Evolutionary conservation across 441 rosid genomes (phyloP), one percentile per base, ranked within the genome.

Genomic region (Brassica balearica): DNA sequence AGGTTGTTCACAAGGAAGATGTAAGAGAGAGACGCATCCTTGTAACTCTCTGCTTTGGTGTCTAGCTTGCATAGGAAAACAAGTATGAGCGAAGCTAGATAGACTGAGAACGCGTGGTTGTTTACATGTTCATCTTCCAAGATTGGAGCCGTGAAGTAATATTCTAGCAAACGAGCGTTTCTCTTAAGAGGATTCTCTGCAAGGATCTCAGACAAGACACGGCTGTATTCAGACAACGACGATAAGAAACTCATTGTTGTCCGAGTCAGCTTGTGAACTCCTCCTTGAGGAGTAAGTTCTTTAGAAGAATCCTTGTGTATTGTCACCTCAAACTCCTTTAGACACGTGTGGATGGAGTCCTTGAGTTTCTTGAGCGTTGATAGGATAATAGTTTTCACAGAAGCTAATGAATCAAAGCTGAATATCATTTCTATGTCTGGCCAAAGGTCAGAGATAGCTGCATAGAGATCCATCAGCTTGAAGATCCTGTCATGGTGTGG

Each of bases 41-140:
- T 90, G 86, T 91, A 88, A 5, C 25, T 85, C 79, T 86, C 78
- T 1, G 97, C 88, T 77, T 88, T 95, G 6, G 79, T 81, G 83
- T 92, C 97, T 14, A 94, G 88, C 74, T 90, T 94, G 89, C 95
- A 90, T 1, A 91, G 77, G n/a, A 91, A 88, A 68, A 83, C 84
- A 0, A 92, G 84, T 17, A 89, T 75, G 17, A 92, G 82, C 94
- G 91, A 87, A 15, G 93, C 87, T 15, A 92, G 70, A 14, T 87
- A 89, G 10, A 67, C 48, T 0, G 92, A 83, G 2, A 84, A 62
- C 1, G 80, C 78, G 48, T 87, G 77, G 2, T 76, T 80, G 15
- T 69, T 68, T 36, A 6, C 17, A 36, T 68, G 8, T 14, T 80
- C 76, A 2, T 82, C 84, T 56, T 70, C 53, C 22, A 72, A 67